A percentile compares a stretch with the other conserved stretches of the same genome.
These are phyloP conservation scores for Rubus parviflorus DNA, from an alignment of 306 rosid genomes.

Conservation along the genomic window DNA sequence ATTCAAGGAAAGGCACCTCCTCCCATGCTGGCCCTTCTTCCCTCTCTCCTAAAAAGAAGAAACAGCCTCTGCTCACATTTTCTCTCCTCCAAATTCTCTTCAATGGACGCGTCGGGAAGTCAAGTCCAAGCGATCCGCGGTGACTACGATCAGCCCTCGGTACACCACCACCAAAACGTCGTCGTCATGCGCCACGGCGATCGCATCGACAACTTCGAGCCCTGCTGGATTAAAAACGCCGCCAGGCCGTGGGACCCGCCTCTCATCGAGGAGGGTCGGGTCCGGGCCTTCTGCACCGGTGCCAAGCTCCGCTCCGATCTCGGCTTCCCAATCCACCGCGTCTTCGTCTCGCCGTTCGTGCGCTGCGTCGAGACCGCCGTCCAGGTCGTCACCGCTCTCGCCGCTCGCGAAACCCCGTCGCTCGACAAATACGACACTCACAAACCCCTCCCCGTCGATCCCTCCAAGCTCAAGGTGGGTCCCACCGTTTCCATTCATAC, in stretches of 20 bases:
- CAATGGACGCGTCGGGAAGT: slow-evolving; percentile 35
- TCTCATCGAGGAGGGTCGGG: slow-evolving; percentile 44
- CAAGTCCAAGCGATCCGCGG: background rate
- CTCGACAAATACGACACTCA: background rate
- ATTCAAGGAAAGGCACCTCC: no score
- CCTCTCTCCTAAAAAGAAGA: background rate
- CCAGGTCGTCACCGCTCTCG: slow-evolving; percentile 59
- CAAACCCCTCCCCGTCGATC: slow-evolving; percentile 43
- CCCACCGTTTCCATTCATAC: background rate
- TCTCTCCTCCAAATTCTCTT: background rate
- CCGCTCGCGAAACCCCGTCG: slow-evolving; percentile 38
- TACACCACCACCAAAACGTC: slow-evolving; percentile 57
- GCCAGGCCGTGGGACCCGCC: slow-evolving; percentile 88
- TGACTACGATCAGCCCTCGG: background rate
- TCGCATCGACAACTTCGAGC: slow-evolving; percentile 68
- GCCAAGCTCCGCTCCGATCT: slow-evolving; percentile 44
- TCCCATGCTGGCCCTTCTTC: no score
- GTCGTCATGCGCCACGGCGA: slow-evolving; percentile 98
- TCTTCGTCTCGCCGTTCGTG: slow-evolving; percentile 82
- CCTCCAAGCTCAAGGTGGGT: slow-evolving; percentile 64
- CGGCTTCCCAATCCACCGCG: slow-evolving; percentile 57
- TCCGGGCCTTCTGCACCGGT: slow-evolving; percentile 64
- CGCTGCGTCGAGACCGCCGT: slow-evolving; percentile 89
- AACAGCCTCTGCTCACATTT: background rate
- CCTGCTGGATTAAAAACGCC: slow-evolving; percentile 49